A percentile compares a stretch with the other conserved stretches of the same genome.
Evolutionary conservation across 345 rosid species (phyloP).

Genomic region (Carallia brachiata): DNA sequence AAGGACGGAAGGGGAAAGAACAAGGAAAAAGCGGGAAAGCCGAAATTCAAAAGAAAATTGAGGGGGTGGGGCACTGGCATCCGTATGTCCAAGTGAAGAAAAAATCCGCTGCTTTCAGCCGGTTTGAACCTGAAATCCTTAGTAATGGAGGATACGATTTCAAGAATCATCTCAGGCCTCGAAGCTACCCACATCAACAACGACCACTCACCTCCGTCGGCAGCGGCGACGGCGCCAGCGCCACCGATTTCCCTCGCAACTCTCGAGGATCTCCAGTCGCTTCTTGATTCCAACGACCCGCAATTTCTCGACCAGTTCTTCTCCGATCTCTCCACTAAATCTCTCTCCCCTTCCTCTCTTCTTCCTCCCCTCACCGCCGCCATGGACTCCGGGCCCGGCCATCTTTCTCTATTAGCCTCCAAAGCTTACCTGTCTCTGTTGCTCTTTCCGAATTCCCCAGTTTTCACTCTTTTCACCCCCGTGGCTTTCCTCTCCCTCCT

Average conservation of each 20-base stretch:
- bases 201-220: neutral
- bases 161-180: slow-evolving; percentile 17
- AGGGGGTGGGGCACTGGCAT: too few relatives aligned
- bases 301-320: slow-evolving; percentile 46
- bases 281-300: slow-evolving; percentile 45
- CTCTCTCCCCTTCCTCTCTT: slow-evolving; percentile 45
- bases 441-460: slow-evolving; percentile 63
- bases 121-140: neutral
- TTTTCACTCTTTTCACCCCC: slow-evolving; percentile 76
- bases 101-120: neutral
- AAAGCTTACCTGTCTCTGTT: slow-evolving; percentile 58
- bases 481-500: slow-evolving; percentile 68
- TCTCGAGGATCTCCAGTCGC: slow-evolving; percentile 51
- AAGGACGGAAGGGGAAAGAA: neutral
- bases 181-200: slow-evolving; percentile 13
- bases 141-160: slow-evolving; percentile 7
- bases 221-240: neutral
- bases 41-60: slow-evolving; percentile 1
- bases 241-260: slow-evolving; percentile 35
- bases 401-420: slow-evolving; percentile 52
- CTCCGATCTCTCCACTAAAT: slow-evolving; percentile 43
- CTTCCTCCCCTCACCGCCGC: slow-evolving; percentile 48
- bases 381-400: slow-evolving; percentile 54
- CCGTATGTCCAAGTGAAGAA: too few relatives aligned
- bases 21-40: slow-evolving; percentile 10